These are phyloP conservation scores for Apium graveolens DNA, from an alignment of 129 eudicot genomes.

Conservation along the genomic window DNA sequence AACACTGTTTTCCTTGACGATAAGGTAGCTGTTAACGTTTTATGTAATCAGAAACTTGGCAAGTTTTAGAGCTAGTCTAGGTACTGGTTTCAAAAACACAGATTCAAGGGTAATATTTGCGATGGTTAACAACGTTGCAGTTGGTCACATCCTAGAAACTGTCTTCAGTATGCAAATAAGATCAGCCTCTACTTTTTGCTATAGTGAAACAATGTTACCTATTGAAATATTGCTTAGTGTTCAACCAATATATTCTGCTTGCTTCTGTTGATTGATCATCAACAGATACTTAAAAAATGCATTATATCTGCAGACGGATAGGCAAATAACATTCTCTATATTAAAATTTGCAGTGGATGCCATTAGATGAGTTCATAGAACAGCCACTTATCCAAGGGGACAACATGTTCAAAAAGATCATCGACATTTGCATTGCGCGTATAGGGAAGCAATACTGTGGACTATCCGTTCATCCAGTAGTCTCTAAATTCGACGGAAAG, in stretches of 20 bases:
- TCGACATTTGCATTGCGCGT: slow-evolving; percentile 65
- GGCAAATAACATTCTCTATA: not conserved
- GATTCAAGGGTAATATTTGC: not conserved
- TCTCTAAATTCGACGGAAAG: slow-evolving; percentile 67
- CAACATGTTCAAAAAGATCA: slow-evolving; percentile 65
- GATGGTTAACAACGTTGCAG: not conserved
- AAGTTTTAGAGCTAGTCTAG: not conserved
- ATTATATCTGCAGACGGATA: not conserved
- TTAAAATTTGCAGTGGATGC: slow-evolving; percentile 70
- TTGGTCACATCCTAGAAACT: not conserved
- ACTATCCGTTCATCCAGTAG: slow-evolving; percentile 55
- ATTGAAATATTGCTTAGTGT: too few relatives aligned
- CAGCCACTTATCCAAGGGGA: slow-evolving; percentile 77
- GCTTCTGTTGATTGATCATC: too few relatives aligned
- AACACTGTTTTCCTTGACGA: not conserved
- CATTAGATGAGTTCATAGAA: slow-evolving; percentile 56
- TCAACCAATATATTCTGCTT: too few relatives aligned
- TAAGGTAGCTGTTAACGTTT: not conserved
- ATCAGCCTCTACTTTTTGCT: not conserved
- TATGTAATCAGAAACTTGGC: not conserved
- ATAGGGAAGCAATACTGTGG: slow-evolving; percentile 71
- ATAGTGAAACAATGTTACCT: not conserved
- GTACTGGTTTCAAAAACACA: too few relatives aligned
- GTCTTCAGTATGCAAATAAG: not conserved
- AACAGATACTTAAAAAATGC: too few relatives aligned